Evolutionary conservation across 805 yeast genomes (phyloP), one percentile per base, ranked within the genome.

Genomic region (Spathaspora hagerdaliae): DNA sequence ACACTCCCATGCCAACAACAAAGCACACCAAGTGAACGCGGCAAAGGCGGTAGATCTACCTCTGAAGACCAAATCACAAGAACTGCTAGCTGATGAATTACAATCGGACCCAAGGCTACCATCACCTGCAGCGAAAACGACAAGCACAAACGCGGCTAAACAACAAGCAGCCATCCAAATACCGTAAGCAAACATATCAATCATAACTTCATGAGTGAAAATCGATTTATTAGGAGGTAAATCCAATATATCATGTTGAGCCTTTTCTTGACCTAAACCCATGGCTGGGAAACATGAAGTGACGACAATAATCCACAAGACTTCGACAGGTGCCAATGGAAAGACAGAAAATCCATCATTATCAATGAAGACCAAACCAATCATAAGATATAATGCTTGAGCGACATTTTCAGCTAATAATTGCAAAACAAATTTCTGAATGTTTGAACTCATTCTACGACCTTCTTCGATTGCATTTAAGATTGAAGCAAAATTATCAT

Each of bases 401-500:
- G 76, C 57, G 69, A 74, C 67, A 43, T 64, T 64, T 43, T 63
- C 67, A 3, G 69, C 66, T 33, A 64, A 54, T 35, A 64, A 52
- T 51, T 64, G 68, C 39, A 64, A 55, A 2, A 63, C 67, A 33
- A 64, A 63, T 48, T 64, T 64, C 49, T 63, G 67, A 45, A 64
- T 64, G 46, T 64, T 64, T 13, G 65, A 51, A 24, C 63, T 56
- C 67, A 64, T 64, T 48, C 68, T 52, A 45, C 67, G 47, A 9
- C 68, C 63, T 48, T 58, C 60, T 58, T 60, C 59, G 52, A 62
- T 89, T 5, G 98, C 98, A 51, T 82, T 82, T 54, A 92, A 71
- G 55, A 92, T 92, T 1, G 97, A 89, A 48, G 94, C 82, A 68
- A 92, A 92, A 61, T 92, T 96, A 64, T 92, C 97, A 66, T 91